phyloP scores from a whole-genome alignment of 192 early-diverging fungal species.

The Gigaspora rosea region DNA sequence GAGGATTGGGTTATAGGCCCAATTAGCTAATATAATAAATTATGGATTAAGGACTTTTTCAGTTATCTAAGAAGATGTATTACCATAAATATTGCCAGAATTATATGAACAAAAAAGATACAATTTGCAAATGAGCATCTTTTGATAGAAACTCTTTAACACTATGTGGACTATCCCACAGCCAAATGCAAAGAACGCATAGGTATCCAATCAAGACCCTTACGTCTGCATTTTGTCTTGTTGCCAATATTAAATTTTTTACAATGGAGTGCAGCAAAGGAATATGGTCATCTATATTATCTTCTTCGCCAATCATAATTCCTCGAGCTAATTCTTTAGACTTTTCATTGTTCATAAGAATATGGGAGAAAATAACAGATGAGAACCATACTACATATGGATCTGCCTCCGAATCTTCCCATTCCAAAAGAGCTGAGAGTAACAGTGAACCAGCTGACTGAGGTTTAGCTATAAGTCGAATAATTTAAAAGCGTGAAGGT shows the following conservation, averaged over 20 bases:
- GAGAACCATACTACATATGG: constrained; percentile 92
- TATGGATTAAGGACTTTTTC: constrained; percentile 5
- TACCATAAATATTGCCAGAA: background rate
- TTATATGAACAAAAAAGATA: constrained; percentile 38
- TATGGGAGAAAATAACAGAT: constrained; percentile 76
- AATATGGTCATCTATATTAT: constrained; percentile 69
- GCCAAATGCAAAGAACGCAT: constrained; percentile 82
- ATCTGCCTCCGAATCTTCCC: constrained; percentile 70
- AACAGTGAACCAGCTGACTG: constrained; percentile 88
- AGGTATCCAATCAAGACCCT: constrained; percentile 79
- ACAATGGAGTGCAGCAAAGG: constrained; percentile 88
- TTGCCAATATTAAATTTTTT: constrained; percentile 70
- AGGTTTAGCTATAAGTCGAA: constrained; percentile 54
- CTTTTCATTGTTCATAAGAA: constrained; percentile 69
- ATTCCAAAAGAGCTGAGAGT: constrained; percentile 77
- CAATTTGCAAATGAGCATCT: constrained; percentile 87
- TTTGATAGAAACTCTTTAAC: constrained; percentile 87
- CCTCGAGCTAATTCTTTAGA: constrained; percentile 79
- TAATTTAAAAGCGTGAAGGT: background rate
- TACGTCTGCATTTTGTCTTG: constrained; percentile 62
- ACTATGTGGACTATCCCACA: constrained; percentile 76
- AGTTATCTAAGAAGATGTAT: background rate
- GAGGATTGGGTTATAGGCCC: constrained; percentile 89
- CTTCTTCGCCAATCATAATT: constrained; percentile 65
- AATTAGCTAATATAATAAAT: constrained; percentile 63